Base-by-base conservation (phyloP, 805 yeast genomes). In the Jamesozyma piceae region DNA sequence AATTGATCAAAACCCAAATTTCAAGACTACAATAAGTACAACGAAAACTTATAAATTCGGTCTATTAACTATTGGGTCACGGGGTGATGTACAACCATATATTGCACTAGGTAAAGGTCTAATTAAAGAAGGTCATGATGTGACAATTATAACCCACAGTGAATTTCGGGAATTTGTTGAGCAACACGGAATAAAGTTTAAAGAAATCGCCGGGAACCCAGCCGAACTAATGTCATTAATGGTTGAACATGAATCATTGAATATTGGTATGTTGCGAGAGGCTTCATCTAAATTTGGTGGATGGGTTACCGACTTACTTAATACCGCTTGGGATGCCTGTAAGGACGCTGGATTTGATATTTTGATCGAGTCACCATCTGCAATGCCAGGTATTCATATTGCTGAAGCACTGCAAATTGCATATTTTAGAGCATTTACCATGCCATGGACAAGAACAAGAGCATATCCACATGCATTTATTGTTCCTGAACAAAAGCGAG, bases 71-170 rank as follows among this genome's bases (percentile, higher is more conserved):
- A 90, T 90, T 53, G 97, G 97, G 0, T 87, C 96, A 0, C 72
- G 97, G 45, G 97, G 97, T 28, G 97, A 90, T 63, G 97, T 90
- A 5, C 97, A 90, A 63, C 97, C 97, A 0, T 90, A 88, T 58
- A 82, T 90, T 50, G 90, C 97, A 0, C 64, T 90, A n/a, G 92
- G 86, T 0, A 77, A 78, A 50, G 95, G 89, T 0, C 67, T 90
- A 35, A 62, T 77, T 37, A 68, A 66, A 20, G 96, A 90, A 51
- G 97, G 97, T 0, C 97, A 90, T 57, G 62, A 63, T 17, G 95
- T 86, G 1, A 78, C 78, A 22, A 89, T 90, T 44, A 94, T 90
- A 0, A 83, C 96, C 0, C 97, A 90, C 61, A 54, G 52, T 0
- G 97, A 90, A 59, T 90, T 89, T 59, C 68, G 73, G 51, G 78